Evolutionary conservation across 306 rosid genomes (phyloP), one percentile per base, ranked within the genome.

Genomic region (Luffa aegyptiaca): DNA sequence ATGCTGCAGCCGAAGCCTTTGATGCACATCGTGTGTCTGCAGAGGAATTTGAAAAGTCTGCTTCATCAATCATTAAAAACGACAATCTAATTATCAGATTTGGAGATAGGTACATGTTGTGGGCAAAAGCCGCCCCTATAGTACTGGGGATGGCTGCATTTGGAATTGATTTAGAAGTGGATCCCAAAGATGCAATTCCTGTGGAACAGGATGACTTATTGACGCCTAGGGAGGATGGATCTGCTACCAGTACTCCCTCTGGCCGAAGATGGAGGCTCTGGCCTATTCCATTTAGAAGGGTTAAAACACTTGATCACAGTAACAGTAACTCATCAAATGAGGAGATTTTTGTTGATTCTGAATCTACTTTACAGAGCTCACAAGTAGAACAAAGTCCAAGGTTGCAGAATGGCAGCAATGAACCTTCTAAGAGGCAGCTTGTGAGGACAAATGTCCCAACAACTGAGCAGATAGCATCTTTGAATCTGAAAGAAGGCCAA

Each of bases 401-500:
- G 39, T 70, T 85, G 21, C 74, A 41, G 35, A 69, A 69, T 44
- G 78, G 84, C 39, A 42, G 66, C 74, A 80, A 20, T 4, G 90
- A 84, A 76, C 83, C 91, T 82, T 88, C 94, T 77, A 85, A 26
- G 77, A 96, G 89, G 83, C 98, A 91, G 82, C 81, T 89, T 36
- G 52, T 93, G 66, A 89, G 97, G 89, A 96, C 99, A 64, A 96
- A 93, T 89, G 88, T 96, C 84, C 99, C 99, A 79, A 89, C 97
- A 62, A 96, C 81, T 64, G 94, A 91, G 88, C 98, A 96, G 92
- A 91, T 96, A 87, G 98, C 91, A 39, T 96, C 99, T 79, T 87
- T 96, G 91, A 91, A 93, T 86, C 94, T 96, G 58, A 88, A 88
- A 85, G 99, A 96, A 18, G 99, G 99, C 75, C 98, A 96, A 85